Evolutionary conservation across 2,329 filamentous ascomycete species (phyloP), one percentile per base, ranked within the genome.

Genomic region (Calcarisporium arbuscula): DNA sequence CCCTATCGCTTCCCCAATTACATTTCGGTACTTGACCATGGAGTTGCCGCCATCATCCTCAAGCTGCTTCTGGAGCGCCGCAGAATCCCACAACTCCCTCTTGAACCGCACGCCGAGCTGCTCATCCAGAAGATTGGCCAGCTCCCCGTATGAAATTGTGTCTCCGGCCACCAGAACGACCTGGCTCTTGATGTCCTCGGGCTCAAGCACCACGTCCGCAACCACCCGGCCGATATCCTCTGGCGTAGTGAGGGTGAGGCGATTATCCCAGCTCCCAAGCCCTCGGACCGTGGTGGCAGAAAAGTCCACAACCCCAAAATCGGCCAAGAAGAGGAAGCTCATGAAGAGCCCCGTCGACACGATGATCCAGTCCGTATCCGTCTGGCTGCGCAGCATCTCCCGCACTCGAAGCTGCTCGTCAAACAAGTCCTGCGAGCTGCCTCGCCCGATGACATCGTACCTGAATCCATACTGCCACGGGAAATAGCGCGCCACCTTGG

Each of bases 401-500:
- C 79, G 56, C 18, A 83, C 78, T 34, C 67, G 65, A 0, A 80
- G 60, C 58, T 84, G 79, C 62, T 83, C 80, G 39, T 79, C 78
- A 45, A 85, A 85, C 11, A 85, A 49, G 21, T 77, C 71, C 53
- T 83, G 79, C 28, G 72, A 62, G 18, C 70, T 74, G 0, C 72
- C 70, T 1, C 60, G 53, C 0, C 78, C 77, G 12, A 84, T 74
- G 19, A 61, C 51, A 37, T 85, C 80, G 55, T 85, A 86, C 50
- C 86, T 77, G 17, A 84, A 73, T 1, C 82, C 82, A 51, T 80
- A 85, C 53, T 86, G 81, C 82, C 82, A 86, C 1, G 82, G 81
- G 14, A 85, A 67, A 49, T 70, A 85, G 1, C 72, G 60, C 11
- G 56, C 44, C 0, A 70, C 66, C 0, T 60, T 54, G 0, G 72